These are phyloP conservation scores for Syzygium aromaticum DNA, from an alignment of 345 rosid species.

Conservation along the genomic window DNA sequence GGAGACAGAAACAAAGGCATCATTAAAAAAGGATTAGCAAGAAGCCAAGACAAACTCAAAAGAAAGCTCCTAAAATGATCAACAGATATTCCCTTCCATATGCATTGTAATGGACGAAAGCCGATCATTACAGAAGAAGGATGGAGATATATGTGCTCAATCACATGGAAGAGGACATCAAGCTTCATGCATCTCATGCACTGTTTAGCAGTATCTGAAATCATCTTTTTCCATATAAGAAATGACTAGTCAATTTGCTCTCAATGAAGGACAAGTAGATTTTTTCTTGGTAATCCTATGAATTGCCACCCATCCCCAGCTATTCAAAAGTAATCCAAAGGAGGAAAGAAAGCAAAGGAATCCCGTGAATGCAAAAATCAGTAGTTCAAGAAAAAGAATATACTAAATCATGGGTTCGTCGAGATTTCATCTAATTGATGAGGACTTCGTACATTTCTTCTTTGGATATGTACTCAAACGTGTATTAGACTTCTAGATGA, in stretches of 20 bases:
- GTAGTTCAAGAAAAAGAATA: neutral
- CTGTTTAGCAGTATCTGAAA: neutral
- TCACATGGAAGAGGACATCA: neutral
- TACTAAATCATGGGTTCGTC: neutral
- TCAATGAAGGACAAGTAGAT: neutral
- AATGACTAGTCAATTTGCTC: neutral
- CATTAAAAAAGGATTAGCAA: neutral
- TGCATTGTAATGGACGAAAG: neutral
- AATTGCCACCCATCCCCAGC: neutral
- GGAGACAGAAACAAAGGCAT: neutral
- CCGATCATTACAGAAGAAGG: neutral
- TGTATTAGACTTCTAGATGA: neutral
- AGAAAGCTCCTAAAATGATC: neutral
- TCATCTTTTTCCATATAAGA: neutral
- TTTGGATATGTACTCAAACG: neutral
- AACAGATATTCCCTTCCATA: neutral
- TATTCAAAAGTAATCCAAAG: neutral
- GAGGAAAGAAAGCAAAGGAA: neutral
- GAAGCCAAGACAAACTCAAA: neutral
- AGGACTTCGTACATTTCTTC: neutral
- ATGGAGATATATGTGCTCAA: neutral
- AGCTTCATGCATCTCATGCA: neutral
- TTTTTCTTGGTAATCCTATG: neutral
- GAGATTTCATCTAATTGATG: neutral
- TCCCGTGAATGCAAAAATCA: neutral